These are phyloP conservation scores for Aspergillus texensis DNA, from an alignment of 2,329 filamentous ascomycete species.

Conservation along the genomic window DNA sequence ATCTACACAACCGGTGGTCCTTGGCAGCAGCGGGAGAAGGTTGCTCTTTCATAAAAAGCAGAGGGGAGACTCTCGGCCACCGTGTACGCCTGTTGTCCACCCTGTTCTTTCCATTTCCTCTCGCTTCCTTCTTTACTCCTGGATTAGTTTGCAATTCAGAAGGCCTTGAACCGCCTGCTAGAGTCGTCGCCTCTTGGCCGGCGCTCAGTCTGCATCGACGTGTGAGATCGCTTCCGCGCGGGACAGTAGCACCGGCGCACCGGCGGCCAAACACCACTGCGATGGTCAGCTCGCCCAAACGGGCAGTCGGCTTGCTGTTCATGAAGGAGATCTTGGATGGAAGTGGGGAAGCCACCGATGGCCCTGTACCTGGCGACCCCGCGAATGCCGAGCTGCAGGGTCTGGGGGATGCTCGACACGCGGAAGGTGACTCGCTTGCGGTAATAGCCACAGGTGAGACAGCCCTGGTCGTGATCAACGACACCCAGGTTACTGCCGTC, in stretches of 20 bases:
- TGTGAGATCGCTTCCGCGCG: neutral
- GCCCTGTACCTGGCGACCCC: neutral
- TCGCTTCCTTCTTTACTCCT: too few species aligned
- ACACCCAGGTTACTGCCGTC: neutral
- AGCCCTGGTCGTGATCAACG: neutral
- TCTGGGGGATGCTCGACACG: neutral
- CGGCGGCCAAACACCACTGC: conserved; percentile 16
- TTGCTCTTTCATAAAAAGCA: too few species aligned
- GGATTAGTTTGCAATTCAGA: neutral
- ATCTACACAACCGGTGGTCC: too few species aligned
- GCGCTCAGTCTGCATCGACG: neutral
- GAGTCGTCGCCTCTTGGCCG: neutral
- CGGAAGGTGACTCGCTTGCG: neutral
- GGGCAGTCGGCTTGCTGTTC: conserved; percentile 16
- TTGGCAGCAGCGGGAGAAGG: too few species aligned
- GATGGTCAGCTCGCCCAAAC: conserved; percentile 23
- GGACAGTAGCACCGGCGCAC: conserved; percentile 16
- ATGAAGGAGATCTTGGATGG: neutral
- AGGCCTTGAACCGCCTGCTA: neutral
- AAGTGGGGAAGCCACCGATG: neutral
- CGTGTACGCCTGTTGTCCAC: too few species aligned
- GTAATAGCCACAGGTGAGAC: neutral
- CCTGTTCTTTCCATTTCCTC: too few species aligned
- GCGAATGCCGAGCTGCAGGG: neutral
- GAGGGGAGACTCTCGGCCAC: too few species aligned